A percentile compares a stretch with the other conserved stretches of the same genome.
phyloP scores from a whole-genome alignment of 805 yeast species.

The Kazachstania kunashirensis region DNA sequence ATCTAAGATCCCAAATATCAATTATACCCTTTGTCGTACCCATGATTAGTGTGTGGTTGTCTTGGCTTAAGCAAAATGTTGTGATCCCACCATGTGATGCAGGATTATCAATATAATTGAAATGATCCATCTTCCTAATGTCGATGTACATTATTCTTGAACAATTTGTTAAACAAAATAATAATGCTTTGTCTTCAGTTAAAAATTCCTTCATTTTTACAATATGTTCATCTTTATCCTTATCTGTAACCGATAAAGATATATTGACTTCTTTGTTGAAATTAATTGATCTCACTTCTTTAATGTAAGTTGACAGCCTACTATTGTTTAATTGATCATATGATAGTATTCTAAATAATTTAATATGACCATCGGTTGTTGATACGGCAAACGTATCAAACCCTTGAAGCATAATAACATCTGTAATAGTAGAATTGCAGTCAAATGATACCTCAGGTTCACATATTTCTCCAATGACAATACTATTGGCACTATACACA shows the following conservation, averaged over 20 bases:
- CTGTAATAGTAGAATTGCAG: conserved; percentile 41
- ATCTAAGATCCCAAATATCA: conserved; percentile 75
- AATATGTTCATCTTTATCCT: conserved; percentile 29
- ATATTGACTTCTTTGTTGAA: conserved; percentile 5
- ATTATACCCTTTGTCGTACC: conserved; percentile 72
- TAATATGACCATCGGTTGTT: conserved; percentile 30
- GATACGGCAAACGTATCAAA: conserved; percentile 51
- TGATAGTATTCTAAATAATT: conserved; percentile 32
- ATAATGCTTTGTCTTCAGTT: conserved; percentile 32
- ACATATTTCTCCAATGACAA: conserved; percentile 53
- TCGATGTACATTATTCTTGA: conserved; percentile 48
- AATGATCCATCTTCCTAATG: conserved; percentile 43
- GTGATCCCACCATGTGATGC: conserved; percentile 57
- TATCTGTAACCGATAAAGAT: background rate
- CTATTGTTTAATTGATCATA: conserved; percentile 10
- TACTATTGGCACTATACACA: conserved; percentile 64
- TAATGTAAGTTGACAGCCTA: conserved; percentile 10
- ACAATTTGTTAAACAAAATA: conserved; percentile 44
- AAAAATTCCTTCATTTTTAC: conserved; percentile 35
- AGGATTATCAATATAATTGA: conserved; percentile 41
- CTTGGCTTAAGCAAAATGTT: conserved; percentile 46
- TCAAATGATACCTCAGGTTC: conserved; percentile 39
- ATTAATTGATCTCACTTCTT: conserved; percentile 19
- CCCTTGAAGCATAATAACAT: conserved; percentile 41
- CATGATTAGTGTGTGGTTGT: conserved; percentile 52